Base-by-base conservation (phyloP, 2,329 filamentous ascomycete species). In the Fusarium aywerte region DNA sequence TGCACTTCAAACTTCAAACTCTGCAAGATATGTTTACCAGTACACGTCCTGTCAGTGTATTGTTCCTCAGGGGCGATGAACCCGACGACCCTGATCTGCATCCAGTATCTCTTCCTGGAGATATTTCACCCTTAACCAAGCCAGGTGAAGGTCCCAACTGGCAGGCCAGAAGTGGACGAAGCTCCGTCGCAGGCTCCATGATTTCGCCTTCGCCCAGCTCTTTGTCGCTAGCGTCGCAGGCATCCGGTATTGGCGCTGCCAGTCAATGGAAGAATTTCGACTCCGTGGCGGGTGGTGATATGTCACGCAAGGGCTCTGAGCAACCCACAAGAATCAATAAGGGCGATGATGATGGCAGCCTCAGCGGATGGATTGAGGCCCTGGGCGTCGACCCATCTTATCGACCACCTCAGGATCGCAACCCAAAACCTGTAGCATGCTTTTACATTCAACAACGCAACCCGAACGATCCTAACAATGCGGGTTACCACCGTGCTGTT, bases 21-120 rank as follows among this genome's bases (percentile, higher is more conserved):
- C 82, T 94, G 38, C 91, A 95, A 77, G 92, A 95, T 73, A 96
- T 96, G 92, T 96, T 96, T 75, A 92, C 90, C 16, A 96, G 92
- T 73, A 94, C 92, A 7, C 84, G 91, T 4, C 90, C 91, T 1
- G 87, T 92, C 43, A 96, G 92, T 75, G 85, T 94, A 16, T 80
- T 96, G 9, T 94, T 92, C 71, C 82, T 96, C 4, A 87, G 89
- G 31, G 92, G 92, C 27, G 89, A 91, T 21, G 91, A 93, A 25
- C 80, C 87, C 10, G 92, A 96, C 72, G 92, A 96, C 72, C 91
- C 92, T 1, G 92, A 96, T 74, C 79, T 90, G 12, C 88, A 92
- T 72, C 92, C 92, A 0, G 91, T 96, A 11, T 85, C 87, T 42
- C 84, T 96, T 13, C 84, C 87, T 1, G 90, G 91, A 18, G 90